Evolutionary conservation across 805 yeast species (phyloP).

Genomic region (Hanseniaspora meyeri): DNA sequence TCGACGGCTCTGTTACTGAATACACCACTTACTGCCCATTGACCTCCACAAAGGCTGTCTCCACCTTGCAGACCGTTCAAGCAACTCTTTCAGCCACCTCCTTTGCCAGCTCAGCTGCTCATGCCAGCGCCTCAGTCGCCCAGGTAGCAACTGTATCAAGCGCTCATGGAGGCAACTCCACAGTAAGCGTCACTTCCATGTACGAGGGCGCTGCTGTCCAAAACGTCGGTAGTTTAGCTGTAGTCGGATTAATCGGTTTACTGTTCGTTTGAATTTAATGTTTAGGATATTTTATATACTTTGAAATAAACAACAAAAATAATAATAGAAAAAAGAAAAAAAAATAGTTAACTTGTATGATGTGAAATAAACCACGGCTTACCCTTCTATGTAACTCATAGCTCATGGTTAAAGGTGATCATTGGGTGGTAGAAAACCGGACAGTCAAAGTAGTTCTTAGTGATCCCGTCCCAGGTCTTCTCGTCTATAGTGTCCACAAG

Average conservation of each 20-base stretch:
- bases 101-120: no score
- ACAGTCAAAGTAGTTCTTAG: constrained; percentile 28
- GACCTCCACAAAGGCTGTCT: constrained; percentile 2
- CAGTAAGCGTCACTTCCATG: neutral
- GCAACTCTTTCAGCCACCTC: neutral
- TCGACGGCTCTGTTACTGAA: constrained; percentile 26
- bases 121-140: no score
- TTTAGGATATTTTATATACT: neutral
- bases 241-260: neutral
- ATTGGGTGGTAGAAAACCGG: constrained; percentile 27
- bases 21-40: constrained; percentile 27
- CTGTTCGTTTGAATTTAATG: neutral
- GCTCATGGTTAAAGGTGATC: constrained; percentile 18
- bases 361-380: neutral
- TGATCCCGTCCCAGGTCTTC: constrained; percentile 24
- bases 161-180: neutral
- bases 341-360: neutral
- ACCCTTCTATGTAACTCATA: neutral
- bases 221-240: constrained; percentile 1
- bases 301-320: neutral
- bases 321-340: neutral
- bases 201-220: neutral
- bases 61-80: constrained; percentile 9
- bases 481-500: constrained; percentile 21
- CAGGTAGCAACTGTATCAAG: neutral